A percentile compares a stretch with the other conserved stretches of the same genome.
Conservation (phyloP, 108 stramenopile species). For the Cyclotella atomus region DNA sequence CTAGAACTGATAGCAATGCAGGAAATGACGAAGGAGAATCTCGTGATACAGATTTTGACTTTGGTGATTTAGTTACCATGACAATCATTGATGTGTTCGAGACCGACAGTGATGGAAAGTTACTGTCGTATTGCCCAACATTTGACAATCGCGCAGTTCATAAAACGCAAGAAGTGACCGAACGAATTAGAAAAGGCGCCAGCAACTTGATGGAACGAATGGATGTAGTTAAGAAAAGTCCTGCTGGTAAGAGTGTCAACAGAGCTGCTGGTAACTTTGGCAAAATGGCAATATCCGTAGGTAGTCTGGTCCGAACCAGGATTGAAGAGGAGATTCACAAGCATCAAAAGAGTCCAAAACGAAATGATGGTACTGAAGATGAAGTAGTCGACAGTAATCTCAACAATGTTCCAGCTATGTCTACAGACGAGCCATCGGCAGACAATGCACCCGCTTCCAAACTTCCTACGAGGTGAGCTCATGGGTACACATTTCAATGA, state of each 20-base stretch:
- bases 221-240: constrained; percentile 62
- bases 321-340: constrained; percentile 50
- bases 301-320: constrained; percentile 34
- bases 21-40: constrained; percentile 9
- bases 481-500: too few relatives aligned
- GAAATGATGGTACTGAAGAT: background rate
- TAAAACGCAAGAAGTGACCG: constrained; percentile 78
- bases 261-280: constrained; percentile 44
- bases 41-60: constrained; percentile 58
- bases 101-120: constrained; percentile 81
- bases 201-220: constrained; percentile 54
- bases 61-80: constrained; percentile 85
- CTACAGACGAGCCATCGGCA: background rate
- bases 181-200: constrained; percentile 73
- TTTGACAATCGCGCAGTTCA: constrained; percentile 85
- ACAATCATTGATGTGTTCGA: constrained; percentile 93
- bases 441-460: background rate
- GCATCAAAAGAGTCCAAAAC: constrained; percentile 10
- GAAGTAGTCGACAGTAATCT: background rate
- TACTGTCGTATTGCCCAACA: constrained; percentile 88
- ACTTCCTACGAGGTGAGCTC: background rate
- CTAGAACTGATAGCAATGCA: background rate
- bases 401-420: too few relatives aligned
- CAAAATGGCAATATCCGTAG: constrained; percentile 36
- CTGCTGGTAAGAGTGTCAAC: constrained; percentile 69